Base-by-base conservation (phyloP, 202 grass and related monocot genomes). In the Alloteropsis angusta region DNA sequence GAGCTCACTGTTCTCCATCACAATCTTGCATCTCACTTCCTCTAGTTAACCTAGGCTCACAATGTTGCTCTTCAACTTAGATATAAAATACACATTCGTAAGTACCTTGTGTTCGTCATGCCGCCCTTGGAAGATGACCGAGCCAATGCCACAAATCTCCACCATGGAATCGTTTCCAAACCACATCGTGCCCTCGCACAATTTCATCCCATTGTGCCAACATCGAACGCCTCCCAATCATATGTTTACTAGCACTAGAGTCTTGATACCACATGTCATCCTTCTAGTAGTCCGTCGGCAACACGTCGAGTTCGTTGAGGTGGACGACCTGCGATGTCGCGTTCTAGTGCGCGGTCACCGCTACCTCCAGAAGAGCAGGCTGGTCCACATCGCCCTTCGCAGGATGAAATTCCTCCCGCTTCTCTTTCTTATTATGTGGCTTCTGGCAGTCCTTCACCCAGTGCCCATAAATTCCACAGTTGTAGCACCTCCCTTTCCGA, bases 331-430 rank as follows among this genome's bases (percentile, higher is more conserved):
- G 5, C 0, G 57, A 58, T 0, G 11, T 28, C 4, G 55, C 23
- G 4, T 0, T n/a, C n/a, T n/a, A n/a, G 22, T 5, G 11, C 0
- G 3, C 10, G 22, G 1, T 4, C 3, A 5, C 5, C 1, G 0
- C 0, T 13, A 0, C 57, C 5, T 0, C 0, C 57, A 32, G 26
- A 5, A 7, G 13, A 4, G 2, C 57, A 1, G 26, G 6, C 0
- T 7, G 5, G 4, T 16, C 26, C 0, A 1, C 13, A n/a, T n/a
- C n/a, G n/a, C n/a, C n/a, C 14, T 11, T 13, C 5, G 23, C 5
- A 5, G 17, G 46, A 1, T 59, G 57, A 0, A 0, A 13, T 5
- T 4, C 13, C 25, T 32, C 57, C 5, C 14, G 15, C 13, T 7
- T 3, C 14, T 59, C 13, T 0, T 16, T 3, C 26, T 30, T 30